Evolutionary conservation across 2,329 filamentous ascomycete genomes (phyloP), one percentile per base, ranked within the genome.

Genomic region (Claviceps sp.): DNA sequence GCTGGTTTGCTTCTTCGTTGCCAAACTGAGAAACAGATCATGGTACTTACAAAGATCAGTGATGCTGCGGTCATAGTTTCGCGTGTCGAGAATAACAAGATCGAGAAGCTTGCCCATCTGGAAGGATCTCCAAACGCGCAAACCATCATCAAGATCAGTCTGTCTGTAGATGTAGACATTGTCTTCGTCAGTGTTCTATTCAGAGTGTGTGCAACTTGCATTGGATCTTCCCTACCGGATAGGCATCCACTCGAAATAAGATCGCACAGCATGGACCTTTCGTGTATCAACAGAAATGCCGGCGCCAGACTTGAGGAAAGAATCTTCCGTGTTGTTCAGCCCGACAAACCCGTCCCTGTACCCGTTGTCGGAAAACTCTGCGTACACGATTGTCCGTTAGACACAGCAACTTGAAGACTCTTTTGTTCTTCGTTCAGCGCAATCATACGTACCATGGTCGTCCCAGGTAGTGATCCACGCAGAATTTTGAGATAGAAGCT

Each of bases 251-350:
- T 85, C 81, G 54, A 84, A 85, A 60, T 84, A 84, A 1, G 83
- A 82, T 40, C 84, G 72, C 2, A 87, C 82, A 1, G 82, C 84
- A 50, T 86, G 85, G 72, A 85, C 81, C 69, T 86, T 87, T 56
- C 83, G 75, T 62, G 84, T 79, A 57, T 86, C 83, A n/a, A 86
- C 78, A 37, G 74, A 78, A n/a, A 86, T 73, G 14, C 72, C 70
- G 14, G 51, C 51, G 3, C 76, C 75, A 52, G 78, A 73, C 47
- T 74, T 70, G 30, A 79, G 61, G 65, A 86, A 87, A 0, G 79
- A 83, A 7, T 77, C 73, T 59, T 85, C 81, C 9, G 78, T 84
- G 63, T 86, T 86, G 63, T 81, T 82, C 24, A 84, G 66, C 4
- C 72, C 70, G 2, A 75, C 73, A 8, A 73, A 76, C 1, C 83